Evolutionary conservation across 306 rosid genomes (phyloP), one percentile per base, ranked within the genome.

Genomic region (Macrotyloma uniflorum): DNA sequence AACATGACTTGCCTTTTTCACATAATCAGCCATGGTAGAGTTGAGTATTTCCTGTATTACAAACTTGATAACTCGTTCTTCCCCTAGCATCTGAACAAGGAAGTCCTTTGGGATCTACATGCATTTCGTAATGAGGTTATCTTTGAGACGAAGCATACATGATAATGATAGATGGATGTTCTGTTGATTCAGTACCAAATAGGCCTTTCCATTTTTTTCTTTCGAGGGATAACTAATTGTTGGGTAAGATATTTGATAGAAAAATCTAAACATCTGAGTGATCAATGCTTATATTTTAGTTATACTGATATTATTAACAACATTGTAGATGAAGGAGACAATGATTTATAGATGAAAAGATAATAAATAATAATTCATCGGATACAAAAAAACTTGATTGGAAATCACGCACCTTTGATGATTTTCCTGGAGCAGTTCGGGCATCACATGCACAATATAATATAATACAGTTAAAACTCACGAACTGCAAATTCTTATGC

Each of bases 11-110:
- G 67, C 97, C 91, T 89, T 83, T 86, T 67, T 82, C 18, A 75
- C 90, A 59, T 87, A 94, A 76, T 90, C 92, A 81, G 87, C 92
- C 93, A 91, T 84, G 50, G 93, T 78, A 67, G 90, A 89, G 75
- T 85, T 94, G 36, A 94, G 85, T 61, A 94, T 87, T 83, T 94
- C 98, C 78, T 94, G 96, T 68, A 93, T 87, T 57, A 83, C 87
- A 80, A 92, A 94, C 78, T 81, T 89, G 1, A 84, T 89, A 63
- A 94, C 97, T 9, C 93, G 86, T 40, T 94, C 91, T 77, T 91
- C 83, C 63, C 98, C 98, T 64, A 90, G 87, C 57, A 86, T 81
- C 61, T 89, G 88, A 77, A 90, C 36, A 62, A 94, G 93, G 84
- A 90, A 94, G 87, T 84, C 75, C 62, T 82, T 86, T 5, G 98